Conservation (phyloP, 2,329 filamentous ascomycete genomes). For the Myriosclerotinia duriaeana region DNA sequence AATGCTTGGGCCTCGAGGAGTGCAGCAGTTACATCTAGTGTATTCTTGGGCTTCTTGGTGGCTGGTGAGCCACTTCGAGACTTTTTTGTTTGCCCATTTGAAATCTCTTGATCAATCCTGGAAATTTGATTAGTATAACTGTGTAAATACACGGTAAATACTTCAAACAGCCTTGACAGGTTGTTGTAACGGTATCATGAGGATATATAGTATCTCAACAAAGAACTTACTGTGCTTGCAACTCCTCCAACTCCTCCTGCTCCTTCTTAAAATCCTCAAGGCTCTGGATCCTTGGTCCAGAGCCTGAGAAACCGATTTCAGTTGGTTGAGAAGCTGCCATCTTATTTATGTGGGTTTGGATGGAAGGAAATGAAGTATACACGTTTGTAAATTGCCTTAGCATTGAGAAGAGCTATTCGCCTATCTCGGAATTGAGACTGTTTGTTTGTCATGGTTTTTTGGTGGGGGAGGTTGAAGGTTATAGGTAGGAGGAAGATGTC, state of each 20-base stretch:
- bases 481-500: background rate
- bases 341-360: background rate
- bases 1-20: constrained; percentile 28
- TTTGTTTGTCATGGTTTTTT: background rate
- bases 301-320: background rate
- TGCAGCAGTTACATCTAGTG: constrained; percentile 23
- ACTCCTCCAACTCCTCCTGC: constrained; percentile 12
- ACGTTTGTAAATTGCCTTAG: background rate
- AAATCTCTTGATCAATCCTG: background rate
- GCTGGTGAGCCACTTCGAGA: background rate
- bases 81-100: background rate
- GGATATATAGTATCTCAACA: background rate
- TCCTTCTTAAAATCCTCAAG: constrained; percentile 13
- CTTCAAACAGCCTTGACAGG: background rate
- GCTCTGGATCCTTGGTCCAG: background rate
- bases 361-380: background rate
- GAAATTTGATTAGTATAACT: background rate
- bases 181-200: no score
- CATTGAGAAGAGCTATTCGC: background rate
- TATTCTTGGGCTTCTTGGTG: constrained; percentile 27
- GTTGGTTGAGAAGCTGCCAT: background rate
- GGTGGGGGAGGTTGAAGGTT: background rate
- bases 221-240: constrained; percentile 15
- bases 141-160: no score
- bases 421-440: background rate